Percentiles rank a stretch among this genome's conserved stretches.
Conservation (phyloP, 2,329 filamentous ascomycete species). For the Alternaria solani region DNA sequence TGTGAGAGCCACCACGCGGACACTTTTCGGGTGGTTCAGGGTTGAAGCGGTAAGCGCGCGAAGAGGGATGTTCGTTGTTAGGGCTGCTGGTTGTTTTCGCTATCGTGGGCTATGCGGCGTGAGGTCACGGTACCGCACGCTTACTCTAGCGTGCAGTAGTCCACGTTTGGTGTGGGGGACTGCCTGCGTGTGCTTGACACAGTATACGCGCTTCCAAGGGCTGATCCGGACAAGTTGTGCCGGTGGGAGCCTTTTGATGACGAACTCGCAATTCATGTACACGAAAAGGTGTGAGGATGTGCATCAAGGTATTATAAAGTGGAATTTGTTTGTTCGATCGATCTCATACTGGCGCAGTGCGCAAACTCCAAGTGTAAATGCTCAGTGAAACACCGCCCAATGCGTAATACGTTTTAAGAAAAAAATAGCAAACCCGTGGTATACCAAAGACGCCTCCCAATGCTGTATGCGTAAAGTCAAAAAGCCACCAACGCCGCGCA, state of each 20-base stretch:
- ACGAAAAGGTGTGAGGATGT: neutral
- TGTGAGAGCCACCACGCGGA: neutral
- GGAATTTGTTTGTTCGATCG: slow-evolving; percentile 14
- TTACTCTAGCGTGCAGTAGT: slow-evolving; percentile 20
- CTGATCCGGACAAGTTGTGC: neutral
- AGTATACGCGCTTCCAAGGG: slow-evolving; percentile 2
- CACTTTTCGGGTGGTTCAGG: neutral
- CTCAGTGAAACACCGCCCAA: slow-evolving; percentile 40
- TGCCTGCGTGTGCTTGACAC: slow-evolving; percentile 8
- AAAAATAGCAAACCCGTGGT: slow-evolving; percentile 18
- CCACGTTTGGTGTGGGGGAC: slow-evolving; percentile 11
- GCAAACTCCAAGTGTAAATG: slow-evolving; percentile 34
- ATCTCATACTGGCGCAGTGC: slow-evolving; percentile 12
- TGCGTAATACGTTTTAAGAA: slow-evolving; percentile 22
- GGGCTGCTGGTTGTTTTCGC: slow-evolving; percentile 2
- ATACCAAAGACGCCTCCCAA: slow-evolving; percentile 27
- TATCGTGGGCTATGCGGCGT: slow-evolving; percentile 16
- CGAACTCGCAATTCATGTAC: slow-evolving; percentile 4
- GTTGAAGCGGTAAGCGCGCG: slow-evolving; percentile 20
- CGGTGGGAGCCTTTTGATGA: neutral
- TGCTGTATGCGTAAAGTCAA: slow-evolving; percentile 23
- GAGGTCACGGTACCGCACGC: slow-evolving; percentile 17
- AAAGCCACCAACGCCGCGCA: slow-evolving; percentile 29
- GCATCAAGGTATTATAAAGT: slow-evolving; percentile 9
- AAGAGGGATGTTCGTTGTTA: slow-evolving; percentile 7